These are phyloP conservation scores for Apiospora sp. DNA, from an alignment of 2,329 filamentous ascomycete species.

Conservation along the genomic window DNA sequence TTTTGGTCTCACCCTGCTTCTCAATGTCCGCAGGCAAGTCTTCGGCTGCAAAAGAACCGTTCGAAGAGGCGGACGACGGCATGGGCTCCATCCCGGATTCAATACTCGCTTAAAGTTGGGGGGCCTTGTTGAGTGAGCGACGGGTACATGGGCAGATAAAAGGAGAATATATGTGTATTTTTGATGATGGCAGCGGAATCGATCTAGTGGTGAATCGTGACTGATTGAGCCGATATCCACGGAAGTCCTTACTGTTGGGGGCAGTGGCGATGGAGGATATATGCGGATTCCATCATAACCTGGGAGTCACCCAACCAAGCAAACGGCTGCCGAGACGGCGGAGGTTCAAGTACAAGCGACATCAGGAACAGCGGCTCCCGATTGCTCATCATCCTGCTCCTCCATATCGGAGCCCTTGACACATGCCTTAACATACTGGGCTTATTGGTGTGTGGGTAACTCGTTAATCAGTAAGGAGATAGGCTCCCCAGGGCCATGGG, in stretches of 20 bases:
- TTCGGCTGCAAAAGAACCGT: constrained; percentile 1
- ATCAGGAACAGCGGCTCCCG: constrained; percentile 11
- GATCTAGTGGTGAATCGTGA: no score
- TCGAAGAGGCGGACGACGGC: constrained; percentile 1
- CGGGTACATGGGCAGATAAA: not conserved
- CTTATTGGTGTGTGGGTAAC: not conserved
- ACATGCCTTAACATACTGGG: not conserved
- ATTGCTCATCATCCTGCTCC: not conserved
- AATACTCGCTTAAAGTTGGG: not conserved
- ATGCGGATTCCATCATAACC: not conserved
- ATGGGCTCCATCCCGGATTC: not conserved
- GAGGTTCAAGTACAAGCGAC: constrained; percentile 15
- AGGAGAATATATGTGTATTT: not conserved
- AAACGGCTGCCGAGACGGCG: constrained; percentile 12
- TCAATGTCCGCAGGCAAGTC: constrained; percentile 8
- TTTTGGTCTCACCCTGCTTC: not conserved
- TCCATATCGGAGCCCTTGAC: constrained; percentile 15
- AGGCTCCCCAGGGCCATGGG: not conserved
- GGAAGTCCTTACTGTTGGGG: not conserved
- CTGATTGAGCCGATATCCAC: not conserved
- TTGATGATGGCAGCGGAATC: not conserved
- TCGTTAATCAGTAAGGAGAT: not conserved
- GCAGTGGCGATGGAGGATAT: not conserved
- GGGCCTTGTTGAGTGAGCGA: not conserved
- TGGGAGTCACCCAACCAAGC: not conserved